These are phyloP conservation scores for Glycine soja DNA, from an alignment of 306 rosid species.

Conservation along the genomic window DNA sequence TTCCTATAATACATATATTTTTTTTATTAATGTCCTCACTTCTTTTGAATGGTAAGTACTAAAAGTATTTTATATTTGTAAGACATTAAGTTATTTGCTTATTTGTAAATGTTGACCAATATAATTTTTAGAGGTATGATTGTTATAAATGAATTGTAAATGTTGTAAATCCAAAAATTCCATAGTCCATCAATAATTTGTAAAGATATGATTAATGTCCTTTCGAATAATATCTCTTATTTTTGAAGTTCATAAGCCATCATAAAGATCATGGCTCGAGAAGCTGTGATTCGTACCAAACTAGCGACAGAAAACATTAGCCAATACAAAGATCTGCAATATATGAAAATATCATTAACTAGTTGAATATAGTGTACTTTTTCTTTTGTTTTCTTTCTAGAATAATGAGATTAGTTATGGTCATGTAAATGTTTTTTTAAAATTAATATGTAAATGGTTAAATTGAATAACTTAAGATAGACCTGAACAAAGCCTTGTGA, in stretches of 20 bases:
- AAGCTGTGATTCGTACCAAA: not conserved
- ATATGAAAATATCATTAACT: not conserved
- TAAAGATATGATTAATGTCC: not conserved
- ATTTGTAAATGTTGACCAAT: not conserved
- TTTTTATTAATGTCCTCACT: no score
- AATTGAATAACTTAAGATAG: not conserved
- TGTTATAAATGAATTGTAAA: not conserved
- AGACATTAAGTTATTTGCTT: no score
- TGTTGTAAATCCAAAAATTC: not conserved
- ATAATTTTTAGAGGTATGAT: not conserved
- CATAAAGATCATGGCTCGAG: not conserved
- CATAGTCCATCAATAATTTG: not conserved
- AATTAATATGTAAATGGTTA: not conserved
- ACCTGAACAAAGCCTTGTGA: not conserved
- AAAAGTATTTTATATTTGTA: no score
- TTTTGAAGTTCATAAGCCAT: not conserved
- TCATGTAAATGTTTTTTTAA: not conserved
- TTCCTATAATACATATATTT: not conserved
- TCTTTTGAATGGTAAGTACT: no score
- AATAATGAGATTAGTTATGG: not conserved
- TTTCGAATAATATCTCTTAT: not conserved
- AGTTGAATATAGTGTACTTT: not conserved
- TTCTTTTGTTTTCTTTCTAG: not conserved
- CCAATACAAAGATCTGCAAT: not conserved
- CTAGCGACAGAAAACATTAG: not conserved